Evolutionary conservation across 768 basidiomycete genomes (phyloP), one percentile per base, ranked within the genome.

Genomic region (Sporobolomyces phaffii): DNA sequence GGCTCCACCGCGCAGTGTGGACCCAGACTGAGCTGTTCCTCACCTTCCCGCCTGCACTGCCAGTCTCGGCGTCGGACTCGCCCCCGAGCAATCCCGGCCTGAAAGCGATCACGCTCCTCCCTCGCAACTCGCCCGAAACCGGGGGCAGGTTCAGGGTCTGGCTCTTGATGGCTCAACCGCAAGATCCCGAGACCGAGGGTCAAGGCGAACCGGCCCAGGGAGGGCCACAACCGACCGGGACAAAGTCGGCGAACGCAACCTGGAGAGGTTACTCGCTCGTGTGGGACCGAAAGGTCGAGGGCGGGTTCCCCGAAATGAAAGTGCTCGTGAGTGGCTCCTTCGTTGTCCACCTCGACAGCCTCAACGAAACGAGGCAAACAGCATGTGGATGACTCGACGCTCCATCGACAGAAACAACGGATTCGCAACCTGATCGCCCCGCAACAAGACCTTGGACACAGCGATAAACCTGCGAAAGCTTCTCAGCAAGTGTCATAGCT

Each of bases 241-340:
- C n/a, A n/a, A n/a, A n/a, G n/a, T n/a, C n/a, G n/a, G n/a, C n/a
- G n/a, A n/a, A n/a, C n/a, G n/a, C n/a, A n/a, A n/a, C n/a, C n/a
- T n/a, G n/a, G n/a, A n/a, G n/a, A n/a, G n/a, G n/a, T n/a, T n/a
- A n/a, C n/a, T n/a, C n/a, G n/a, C n/a, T n/a, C n/a, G n/a, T n/a
- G n/a, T n/a, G 78, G 79, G 79, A 79, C 67, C 40, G 79, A 2
- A 80, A 80, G 75, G 73, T 79, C n/a, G 79, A 79, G 69, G 78
- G 78, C 18, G 76, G 78, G 3, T 80, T 80, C 72, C 79, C 79
- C 11, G 79, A 80, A 61, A 59, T 76, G 47, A 77, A 75, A 54
- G 60, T 45, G 3, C 51, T 72, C 15, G 70, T 72, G 26, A 31
- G 70, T 31, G 11, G 2, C 28, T 38, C 22, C 14, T 31, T 11